These are phyloP conservation scores for Mycena galopus DNA, from an alignment of 768 basidiomycete genomes.

Conservation along the genomic window DNA sequence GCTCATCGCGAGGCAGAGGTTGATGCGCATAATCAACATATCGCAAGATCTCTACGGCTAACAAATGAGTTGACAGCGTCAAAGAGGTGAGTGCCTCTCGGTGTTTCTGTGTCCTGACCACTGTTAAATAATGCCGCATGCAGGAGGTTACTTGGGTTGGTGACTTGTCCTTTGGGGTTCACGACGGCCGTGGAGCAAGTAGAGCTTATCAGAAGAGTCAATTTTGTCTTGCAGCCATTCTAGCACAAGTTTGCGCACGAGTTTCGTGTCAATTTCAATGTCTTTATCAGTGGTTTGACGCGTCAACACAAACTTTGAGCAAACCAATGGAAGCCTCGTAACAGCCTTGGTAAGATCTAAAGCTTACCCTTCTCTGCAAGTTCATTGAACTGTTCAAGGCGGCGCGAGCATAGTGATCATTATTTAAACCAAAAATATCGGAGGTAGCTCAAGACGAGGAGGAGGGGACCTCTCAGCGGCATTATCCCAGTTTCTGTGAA, in stretches of 20 bases:
- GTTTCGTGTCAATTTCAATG: background rate
- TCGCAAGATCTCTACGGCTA: no score
- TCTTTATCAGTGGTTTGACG: background rate
- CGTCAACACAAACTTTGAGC: constrained; percentile 4
- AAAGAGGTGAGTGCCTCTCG: constrained; percentile 20
- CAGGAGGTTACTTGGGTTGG: no score
- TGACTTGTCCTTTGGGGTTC: constrained; percentile 28
- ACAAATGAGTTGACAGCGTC: constrained; percentile 17
- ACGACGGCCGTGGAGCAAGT: constrained; percentile 21
- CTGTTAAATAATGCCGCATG: constrained; percentile 19
- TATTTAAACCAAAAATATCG: no score
- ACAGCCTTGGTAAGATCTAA: constrained; percentile 4
- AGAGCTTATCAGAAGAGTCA: constrained; percentile 21
- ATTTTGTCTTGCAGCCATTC: constrained; percentile 18
- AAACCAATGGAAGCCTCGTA: constrained; percentile 5
- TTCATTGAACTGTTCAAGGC: no score
- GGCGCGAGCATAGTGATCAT: no score
- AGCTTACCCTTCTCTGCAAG: no score
- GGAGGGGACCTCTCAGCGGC: no score
- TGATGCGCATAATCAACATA: no score
- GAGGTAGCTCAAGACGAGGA: no score
- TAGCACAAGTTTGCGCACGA: background rate
- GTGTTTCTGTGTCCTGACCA: constrained; percentile 10
- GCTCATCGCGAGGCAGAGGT: no score
- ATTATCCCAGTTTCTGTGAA: no score